Evolutionary conservation across 176 grass and related monocot species (phyloP).

Genomic region (Dendrocalamus sinicus): DNA sequence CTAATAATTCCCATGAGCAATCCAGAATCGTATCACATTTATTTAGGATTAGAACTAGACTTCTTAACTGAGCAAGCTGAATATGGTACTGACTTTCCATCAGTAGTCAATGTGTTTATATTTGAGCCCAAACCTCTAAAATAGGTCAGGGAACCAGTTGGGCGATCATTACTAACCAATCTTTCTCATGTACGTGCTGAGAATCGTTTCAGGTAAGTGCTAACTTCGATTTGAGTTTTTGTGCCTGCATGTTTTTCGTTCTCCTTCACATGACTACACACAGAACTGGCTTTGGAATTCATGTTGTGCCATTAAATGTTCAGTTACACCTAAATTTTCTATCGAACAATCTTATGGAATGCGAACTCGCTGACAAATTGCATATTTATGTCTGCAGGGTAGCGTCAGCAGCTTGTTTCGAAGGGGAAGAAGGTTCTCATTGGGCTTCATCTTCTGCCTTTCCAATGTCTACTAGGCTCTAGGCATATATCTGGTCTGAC

Average conservation of each 20-base stretch:
- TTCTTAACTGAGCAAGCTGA: slow-evolving; percentile 33
- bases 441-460: slow-evolving; percentile 55
- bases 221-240: not conserved
- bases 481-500: slow-evolving; percentile 45
- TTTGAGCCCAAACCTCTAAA: no score
- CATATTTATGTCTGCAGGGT: slow-evolving; percentile 41
- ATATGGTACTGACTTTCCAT: slow-evolving; percentile 49
- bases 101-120: not conserved
- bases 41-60: slow-evolving; percentile 51
- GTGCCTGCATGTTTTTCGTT: not conserved
- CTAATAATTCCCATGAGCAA: slow-evolving; percentile 6
- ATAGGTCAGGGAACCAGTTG: no score
- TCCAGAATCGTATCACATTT: slow-evolving; percentile 21
- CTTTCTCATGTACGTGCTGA: slow-evolving; percentile 41
- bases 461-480: slow-evolving; percentile 25
- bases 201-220: slow-evolving; percentile 54
- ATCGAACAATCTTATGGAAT: not conserved
- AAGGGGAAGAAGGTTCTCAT: slow-evolving; percentile 48
- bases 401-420: slow-evolving; percentile 54
- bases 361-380: not conserved
- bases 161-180: slow-evolving; percentile 26
- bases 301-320: not conserved
- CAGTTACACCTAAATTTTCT: not conserved
- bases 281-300: not conserved
- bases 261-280: not conserved